phyloP scores from a whole-genome alignment of 495 filamentous ascomycete species.

The Rusavskia elegans region DNA sequence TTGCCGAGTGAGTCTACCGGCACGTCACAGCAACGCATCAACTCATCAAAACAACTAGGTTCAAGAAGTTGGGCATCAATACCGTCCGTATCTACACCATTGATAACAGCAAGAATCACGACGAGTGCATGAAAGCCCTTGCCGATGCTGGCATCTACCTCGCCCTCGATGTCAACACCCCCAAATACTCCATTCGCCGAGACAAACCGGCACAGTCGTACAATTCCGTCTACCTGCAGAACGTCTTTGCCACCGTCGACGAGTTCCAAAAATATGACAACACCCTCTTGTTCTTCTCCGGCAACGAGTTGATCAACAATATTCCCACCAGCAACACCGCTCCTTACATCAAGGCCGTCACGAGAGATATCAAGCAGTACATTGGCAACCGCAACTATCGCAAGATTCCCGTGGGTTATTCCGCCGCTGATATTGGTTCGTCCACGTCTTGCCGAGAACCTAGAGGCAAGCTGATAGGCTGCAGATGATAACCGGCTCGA shows the following conservation, averaged over 20 bases:
- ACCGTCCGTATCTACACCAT: conserved; percentile 86
- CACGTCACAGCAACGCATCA: background rate
- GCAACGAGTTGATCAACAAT: conserved; percentile 92
- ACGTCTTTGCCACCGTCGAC: conserved; percentile 84
- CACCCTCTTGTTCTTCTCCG: conserved; percentile 88
- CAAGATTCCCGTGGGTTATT: conserved; percentile 80
- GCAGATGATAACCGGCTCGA: conserved; percentile 70
- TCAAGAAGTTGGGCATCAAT: conserved; percentile 78
- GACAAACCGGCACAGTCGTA: conserved; percentile 61
- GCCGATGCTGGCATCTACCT: conserved; percentile 83
- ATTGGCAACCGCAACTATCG: conserved; percentile 61
- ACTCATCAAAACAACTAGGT: conserved; percentile 17
- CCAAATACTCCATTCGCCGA: conserved; percentile 71
- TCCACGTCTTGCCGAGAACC: conserved; percentile 32
- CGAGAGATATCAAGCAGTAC: conserved; percentile 81
- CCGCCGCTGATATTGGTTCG: conserved; percentile 37
- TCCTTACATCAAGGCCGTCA: conserved; percentile 85
- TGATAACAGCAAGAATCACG: conserved; percentile 73
- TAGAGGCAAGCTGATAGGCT: background rate
- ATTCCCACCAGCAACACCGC: conserved; percentile 56
- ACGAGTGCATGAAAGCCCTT: conserved; percentile 68
- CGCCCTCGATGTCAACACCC: conserved; percentile 70
- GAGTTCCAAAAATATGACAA: conserved; percentile 77
- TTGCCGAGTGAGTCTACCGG: conserved; percentile 30
- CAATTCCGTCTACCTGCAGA: conserved; percentile 84